A percentile compares a stretch with the other conserved stretches of the same genome.
Evolutionary conservation across 768 basidiomycete genomes (phyloP).

Genomic region (Psilocybe tampanensis): DNA sequence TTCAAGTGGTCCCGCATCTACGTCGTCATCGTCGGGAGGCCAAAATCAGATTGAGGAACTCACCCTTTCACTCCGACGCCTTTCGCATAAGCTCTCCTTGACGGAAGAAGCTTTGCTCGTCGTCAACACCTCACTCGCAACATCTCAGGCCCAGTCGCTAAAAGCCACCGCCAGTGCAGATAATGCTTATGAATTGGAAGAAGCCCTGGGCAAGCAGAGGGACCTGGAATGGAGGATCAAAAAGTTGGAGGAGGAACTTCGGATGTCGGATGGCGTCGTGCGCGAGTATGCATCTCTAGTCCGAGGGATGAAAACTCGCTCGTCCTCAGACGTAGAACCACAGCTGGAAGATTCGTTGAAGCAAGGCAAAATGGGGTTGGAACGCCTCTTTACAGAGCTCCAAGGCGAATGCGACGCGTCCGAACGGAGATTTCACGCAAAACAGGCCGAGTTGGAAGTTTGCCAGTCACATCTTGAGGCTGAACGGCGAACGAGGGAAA

Average conservation of each 20-base stretch:
- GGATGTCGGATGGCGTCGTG: conserved; percentile 66
- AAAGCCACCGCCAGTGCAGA: conserved; percentile 47
- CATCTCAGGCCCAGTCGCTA: conserved; percentile 42
- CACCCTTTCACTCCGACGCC: conserved; percentile 65
- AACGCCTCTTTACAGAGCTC: conserved; percentile 38
- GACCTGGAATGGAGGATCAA: conserved; percentile 48
- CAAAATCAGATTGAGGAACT: conserved; percentile 48
- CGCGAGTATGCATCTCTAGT: conserved; percentile 79
- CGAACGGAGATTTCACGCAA: conserved; percentile 41
- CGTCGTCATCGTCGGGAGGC: conserved; percentile 29
- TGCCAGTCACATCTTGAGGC: conserved; percentile 46
- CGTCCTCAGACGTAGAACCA: conserved; percentile 27
- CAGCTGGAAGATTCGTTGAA: conserved; percentile 8
- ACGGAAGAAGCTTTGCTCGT: conserved; percentile 58
- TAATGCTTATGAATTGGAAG: conserved; percentile 59
- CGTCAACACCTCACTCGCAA: conserved; percentile 49
- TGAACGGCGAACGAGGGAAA: conserved; percentile 43
- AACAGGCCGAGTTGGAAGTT: conserved; percentile 46
- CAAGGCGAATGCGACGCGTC: conserved; percentile 47
- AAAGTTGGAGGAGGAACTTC: conserved; percentile 54
- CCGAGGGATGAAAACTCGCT: conserved; percentile 51
- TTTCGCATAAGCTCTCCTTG: conserved; percentile 67
- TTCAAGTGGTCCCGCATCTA: conserved; percentile 28
- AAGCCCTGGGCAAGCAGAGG: conserved; percentile 47
- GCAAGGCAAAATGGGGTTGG: neutral